These are phyloP conservation scores for Reutealis trisperma DNA, from an alignment of 345 rosid genomes.

Conservation along the genomic window DNA sequence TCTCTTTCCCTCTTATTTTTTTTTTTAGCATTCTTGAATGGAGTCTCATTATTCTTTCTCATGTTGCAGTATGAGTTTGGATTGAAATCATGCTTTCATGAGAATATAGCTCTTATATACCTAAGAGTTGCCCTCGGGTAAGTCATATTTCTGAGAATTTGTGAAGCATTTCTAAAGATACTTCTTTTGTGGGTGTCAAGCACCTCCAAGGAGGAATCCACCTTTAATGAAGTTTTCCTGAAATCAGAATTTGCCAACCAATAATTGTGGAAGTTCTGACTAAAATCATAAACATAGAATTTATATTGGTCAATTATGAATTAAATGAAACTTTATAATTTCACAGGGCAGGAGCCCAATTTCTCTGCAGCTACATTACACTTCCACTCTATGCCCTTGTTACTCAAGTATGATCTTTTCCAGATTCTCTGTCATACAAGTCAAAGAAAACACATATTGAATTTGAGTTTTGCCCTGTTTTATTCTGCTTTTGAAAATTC, in stretches of 20 bases:
- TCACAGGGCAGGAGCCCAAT: slow-evolving; percentile 69
- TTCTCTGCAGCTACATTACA: slow-evolving; percentile 87
- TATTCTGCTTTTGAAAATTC: slow-evolving; percentile 14
- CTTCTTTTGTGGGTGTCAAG: too few species aligned
- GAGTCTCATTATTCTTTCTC: slow-evolving; percentile 7
- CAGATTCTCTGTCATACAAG: background rate
- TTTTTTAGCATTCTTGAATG: slow-evolving; percentile 7
- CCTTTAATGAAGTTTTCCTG: background rate
- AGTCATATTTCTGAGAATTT: slow-evolving; percentile 20
- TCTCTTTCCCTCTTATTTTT: background rate
- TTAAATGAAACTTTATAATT: background rate
- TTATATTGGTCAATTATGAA: background rate
- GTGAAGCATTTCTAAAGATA: too few species aligned
- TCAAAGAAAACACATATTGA: background rate
- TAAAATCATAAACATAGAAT: background rate
- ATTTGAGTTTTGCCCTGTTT: background rate
- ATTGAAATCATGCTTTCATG: slow-evolving; percentile 75
- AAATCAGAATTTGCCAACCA: background rate
- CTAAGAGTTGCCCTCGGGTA: slow-evolving; percentile 67
- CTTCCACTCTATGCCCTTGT: slow-evolving; percentile 98
- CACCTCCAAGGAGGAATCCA: too few species aligned
- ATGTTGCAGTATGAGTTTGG: slow-evolving; percentile 88
- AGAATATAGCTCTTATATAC: slow-evolving; percentile 41
- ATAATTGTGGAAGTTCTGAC: too few species aligned
- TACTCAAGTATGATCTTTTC: slow-evolving; percentile 59